These are phyloP conservation scores for Puya raimondii DNA, from an alignment of 176 grass and related monocot genomes.

Conservation along the genomic window DNA sequence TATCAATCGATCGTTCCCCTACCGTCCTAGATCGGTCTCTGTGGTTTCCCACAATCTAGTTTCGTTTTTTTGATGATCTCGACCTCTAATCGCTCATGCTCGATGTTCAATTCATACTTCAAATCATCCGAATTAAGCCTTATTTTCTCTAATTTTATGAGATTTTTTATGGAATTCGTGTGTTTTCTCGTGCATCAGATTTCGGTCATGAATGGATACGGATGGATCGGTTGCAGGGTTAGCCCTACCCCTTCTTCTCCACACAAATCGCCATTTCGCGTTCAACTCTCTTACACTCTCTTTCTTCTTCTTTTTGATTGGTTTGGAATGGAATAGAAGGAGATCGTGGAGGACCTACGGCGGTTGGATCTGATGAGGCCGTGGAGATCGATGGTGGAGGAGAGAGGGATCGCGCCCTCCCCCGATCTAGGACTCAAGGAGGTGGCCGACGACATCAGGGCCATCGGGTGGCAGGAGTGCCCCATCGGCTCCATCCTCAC, in stretches of 20 bases:
- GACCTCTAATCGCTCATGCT: not conserved
- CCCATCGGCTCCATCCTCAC: conserved; percentile 1
- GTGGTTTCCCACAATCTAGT: not conserved
- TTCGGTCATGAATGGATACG: not conserved
- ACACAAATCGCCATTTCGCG: not conserved
- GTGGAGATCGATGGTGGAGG: not conserved
- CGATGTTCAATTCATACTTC: no score
- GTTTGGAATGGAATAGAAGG: conserved; percentile 3
- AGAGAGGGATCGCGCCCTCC: not conserved
- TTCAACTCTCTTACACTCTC: not conserved
- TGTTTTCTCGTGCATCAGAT: not conserved
- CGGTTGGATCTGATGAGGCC: not conserved
- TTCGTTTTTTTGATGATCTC: not conserved
- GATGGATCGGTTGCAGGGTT: not conserved
- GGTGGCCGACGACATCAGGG: conserved; percentile 2
- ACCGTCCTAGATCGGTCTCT: not conserved
- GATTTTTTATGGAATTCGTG: not conserved
- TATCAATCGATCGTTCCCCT: not conserved
- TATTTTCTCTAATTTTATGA: not conserved
- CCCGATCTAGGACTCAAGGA: not conserved
- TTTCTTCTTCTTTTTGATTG: not conserved
- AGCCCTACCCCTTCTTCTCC: not conserved
- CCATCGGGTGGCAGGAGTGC: conserved; percentile 12
- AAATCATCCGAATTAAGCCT: no score
- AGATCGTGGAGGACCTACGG: not conserved